These are phyloP conservation scores for Albugo laibachii DNA, from an alignment of 352 stramenopile genomes.

Conservation along the genomic window DNA sequence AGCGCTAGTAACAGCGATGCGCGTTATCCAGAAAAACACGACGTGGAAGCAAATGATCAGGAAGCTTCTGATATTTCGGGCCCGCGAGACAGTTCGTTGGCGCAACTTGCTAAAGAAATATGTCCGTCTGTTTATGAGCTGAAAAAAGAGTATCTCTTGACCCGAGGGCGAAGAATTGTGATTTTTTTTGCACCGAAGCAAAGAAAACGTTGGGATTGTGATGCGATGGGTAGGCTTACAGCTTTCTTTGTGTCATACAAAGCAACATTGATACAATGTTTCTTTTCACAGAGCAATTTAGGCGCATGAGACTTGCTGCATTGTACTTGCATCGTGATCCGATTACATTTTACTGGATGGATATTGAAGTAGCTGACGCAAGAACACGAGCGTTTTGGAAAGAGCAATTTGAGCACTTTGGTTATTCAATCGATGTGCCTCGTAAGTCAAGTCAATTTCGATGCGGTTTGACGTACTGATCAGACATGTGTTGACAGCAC, in stretches of 20 bases:
- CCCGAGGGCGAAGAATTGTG: conserved; percentile 27
- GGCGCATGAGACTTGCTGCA: conserved; percentile 34
- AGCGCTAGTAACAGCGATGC: no score
- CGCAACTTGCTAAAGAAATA: conserved; percentile 41
- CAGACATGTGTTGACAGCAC: no score
- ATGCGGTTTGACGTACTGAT: no score
- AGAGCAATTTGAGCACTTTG: not conserved
- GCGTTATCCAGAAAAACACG: no score
- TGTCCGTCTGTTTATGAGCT: conserved; percentile 46
- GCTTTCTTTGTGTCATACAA: no score
- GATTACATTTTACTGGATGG: conserved; percentile 59
- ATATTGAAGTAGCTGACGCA: conserved; percentile 14
- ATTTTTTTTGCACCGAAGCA: conserved; percentile 14
- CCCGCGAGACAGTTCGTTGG: conserved; percentile 12
- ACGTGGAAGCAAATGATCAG: no score
- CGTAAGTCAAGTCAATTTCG: no score
- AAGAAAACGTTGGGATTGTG: no score
- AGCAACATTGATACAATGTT: not conserved
- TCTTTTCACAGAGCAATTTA: conserved; percentile 49
- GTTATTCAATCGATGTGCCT: no score
- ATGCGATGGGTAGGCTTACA: no score
- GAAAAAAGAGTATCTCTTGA: conserved; percentile 38
- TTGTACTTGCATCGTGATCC: conserved; percentile 49
- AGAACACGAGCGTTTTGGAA: conserved; percentile 22
- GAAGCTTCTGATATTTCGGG: no score